These are phyloP conservation scores for Myriosclerotinia duriaeana DNA, from an alignment of 2,329 filamentous ascomycete genomes.

Conservation along the genomic window DNA sequence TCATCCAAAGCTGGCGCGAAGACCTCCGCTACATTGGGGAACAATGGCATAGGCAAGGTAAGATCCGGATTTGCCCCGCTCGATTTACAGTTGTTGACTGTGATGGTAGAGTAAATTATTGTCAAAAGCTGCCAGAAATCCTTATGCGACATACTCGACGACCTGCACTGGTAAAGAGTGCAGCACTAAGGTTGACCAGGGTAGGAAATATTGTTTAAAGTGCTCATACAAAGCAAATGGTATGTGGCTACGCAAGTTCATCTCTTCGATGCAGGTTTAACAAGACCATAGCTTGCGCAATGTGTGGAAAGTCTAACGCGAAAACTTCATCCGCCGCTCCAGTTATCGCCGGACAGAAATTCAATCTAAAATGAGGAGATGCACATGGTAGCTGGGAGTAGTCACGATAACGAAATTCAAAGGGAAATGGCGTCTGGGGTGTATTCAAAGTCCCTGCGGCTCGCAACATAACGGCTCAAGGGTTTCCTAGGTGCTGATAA, in stretches of 20 bases:
- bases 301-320: conserved; percentile 61
- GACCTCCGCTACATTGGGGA: conserved; percentile 55
- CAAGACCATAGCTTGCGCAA: conserved; percentile 53
- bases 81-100: conserved; percentile 6
- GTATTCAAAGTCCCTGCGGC: background rate
- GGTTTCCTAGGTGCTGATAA: background rate
- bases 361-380: conserved; percentile 54
- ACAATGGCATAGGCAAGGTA: conserved; percentile 60
- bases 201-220: conserved; percentile 59
- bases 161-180: conserved; percentile 55
- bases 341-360: conserved; percentile 60
- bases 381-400: background rate
- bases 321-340: conserved; percentile 52
- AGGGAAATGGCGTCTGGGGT: conserved; percentile 2
- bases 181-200: conserved; percentile 63
- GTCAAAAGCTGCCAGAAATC: conserved; percentile 64
- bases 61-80: conserved; percentile 19
- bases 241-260: conserved; percentile 41
- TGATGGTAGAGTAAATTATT: conserved; percentile 59
- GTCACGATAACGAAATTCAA: background rate
- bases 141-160: conserved; percentile 61
- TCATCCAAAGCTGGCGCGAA: conserved; percentile 45
- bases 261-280: conserved; percentile 2
- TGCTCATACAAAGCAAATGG: conserved; percentile 63
- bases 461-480: background rate